Percentiles rank a stretch among this genome's conserved stretches.
phyloP scores from a whole-genome alignment of 2,329 filamentous ascomycete genomes.

The Claviceps pazoutovae region DNA sequence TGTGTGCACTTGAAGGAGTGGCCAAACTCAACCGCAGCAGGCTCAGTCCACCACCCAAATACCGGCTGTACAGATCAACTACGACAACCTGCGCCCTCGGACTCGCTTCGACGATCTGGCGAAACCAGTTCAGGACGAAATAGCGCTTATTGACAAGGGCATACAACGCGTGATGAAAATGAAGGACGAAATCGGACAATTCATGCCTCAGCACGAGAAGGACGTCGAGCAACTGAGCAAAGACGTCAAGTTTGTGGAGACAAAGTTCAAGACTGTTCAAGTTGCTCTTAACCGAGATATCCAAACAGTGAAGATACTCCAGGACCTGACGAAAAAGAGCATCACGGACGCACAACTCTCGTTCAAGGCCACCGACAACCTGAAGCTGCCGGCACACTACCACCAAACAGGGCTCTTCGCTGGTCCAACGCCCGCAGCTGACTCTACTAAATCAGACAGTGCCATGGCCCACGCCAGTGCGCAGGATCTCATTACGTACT shows the following conservation, averaged over 20 bases:
- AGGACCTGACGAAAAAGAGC: slow-evolving; percentile 45
- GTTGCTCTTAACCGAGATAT: slow-evolving; percentile 40
- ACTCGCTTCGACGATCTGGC: slow-evolving; percentile 86
- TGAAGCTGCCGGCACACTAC: slow-evolving; percentile 51
- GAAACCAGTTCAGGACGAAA: slow-evolving; percentile 64
- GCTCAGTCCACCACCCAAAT: slow-evolving; percentile 34
- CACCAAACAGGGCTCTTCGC: slow-evolving; percentile 33
- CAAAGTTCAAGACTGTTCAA: slow-evolving; percentile 31
- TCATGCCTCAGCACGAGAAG: slow-evolving; percentile 41
- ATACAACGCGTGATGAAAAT: slow-evolving; percentile 70
- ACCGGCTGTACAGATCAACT: slow-evolving; percentile 65
- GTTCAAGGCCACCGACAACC: slow-evolving; percentile 61
- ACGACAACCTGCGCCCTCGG: slow-evolving; percentile 66
- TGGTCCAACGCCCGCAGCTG: slow-evolving; percentile 15
- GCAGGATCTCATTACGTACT: slow-evolving; percentile 30
- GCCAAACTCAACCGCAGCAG: slow-evolving; percentile 17
- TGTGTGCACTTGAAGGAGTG: slow-evolving; percentile 8
- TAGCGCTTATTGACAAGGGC: slow-evolving; percentile 63
- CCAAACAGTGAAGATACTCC: slow-evolving; percentile 48
- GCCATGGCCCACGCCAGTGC: slow-evolving; percentile 23
- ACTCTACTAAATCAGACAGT: slow-evolving; percentile 18
- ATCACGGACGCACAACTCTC: slow-evolving; percentile 55
- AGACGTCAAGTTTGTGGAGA: slow-evolving; percentile 35
- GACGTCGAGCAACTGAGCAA: slow-evolving; percentile 33
- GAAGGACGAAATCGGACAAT: slow-evolving; percentile 61